phyloP scores from a whole-genome alignment of 768 basidiomycete species.

The Leccinum fibrillosum region DNA sequence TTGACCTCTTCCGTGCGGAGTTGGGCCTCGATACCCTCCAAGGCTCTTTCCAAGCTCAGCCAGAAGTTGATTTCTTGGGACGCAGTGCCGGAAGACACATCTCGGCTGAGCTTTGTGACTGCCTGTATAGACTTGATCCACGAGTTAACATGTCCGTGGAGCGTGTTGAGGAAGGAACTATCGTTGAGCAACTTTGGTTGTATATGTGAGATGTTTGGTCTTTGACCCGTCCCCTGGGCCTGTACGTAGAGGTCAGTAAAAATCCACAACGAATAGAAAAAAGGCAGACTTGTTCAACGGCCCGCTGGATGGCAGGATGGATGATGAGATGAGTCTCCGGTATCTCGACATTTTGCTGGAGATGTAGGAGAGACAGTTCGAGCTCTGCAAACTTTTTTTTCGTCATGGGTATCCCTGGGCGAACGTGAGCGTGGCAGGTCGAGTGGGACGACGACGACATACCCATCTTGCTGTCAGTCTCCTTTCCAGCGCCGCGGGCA shows the following conservation, averaged over 20 bases:
- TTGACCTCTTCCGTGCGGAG: constrained; percentile 88
- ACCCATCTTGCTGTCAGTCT: constrained; percentile 82
- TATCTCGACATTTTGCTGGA: constrained; percentile 97
- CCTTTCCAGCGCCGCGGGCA: constrained; percentile 70
- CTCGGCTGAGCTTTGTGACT: constrained; percentile 92
- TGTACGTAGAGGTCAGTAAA: constrained; percentile 11
- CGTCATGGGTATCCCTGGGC: constrained; percentile 85
- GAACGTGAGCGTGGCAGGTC: background rate
- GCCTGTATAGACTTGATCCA: constrained; percentile 99
- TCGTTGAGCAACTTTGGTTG: constrained; percentile 77
- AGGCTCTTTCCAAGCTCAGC: constrained; percentile 88
- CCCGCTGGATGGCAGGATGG: constrained; percentile 84
- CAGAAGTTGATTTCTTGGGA: constrained; percentile 99
- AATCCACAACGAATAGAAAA: constrained; percentile 29
- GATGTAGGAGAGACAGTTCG: constrained; percentile 87
- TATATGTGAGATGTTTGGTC: constrained; percentile 74
- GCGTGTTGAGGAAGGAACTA: constrained; percentile 86
- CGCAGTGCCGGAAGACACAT: constrained; percentile 92
- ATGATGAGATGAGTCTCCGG: constrained; percentile 93
- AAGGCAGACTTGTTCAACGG: constrained; percentile 65
- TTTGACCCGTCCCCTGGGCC: constrained; percentile 51
- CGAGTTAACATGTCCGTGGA: constrained; percentile 90
- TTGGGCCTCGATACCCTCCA: constrained; percentile 92
- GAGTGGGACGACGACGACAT: constrained; percentile 19
- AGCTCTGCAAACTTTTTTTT: constrained; percentile 99